Conservation (phyloP, 2,329 filamentous ascomycete species). For the Parastagonospora nodorum region DNA sequence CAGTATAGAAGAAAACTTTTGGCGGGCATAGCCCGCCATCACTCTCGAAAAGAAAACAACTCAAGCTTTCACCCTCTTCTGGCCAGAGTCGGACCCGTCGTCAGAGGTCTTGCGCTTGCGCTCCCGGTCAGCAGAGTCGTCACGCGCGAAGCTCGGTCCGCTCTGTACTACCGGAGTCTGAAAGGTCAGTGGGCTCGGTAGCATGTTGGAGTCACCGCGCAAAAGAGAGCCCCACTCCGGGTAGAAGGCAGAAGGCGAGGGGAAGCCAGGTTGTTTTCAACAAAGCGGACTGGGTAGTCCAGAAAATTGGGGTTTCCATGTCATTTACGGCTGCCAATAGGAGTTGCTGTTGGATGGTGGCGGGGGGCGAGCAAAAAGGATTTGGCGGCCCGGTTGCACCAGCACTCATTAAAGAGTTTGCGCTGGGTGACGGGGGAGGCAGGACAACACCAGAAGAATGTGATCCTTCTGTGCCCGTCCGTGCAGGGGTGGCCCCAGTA, state of each 20-base stretch:
- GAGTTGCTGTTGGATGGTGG: constrained; percentile 66
- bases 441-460: constrained; percentile 76
- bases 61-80: constrained; percentile 46
- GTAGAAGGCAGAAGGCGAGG: constrained; percentile 91
- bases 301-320: constrained; percentile 86
- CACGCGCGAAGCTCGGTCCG: constrained; percentile 51
- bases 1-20: constrained; percentile 12
- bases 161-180: constrained; percentile 71
- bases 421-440: constrained; percentile 90
- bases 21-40: neutral
- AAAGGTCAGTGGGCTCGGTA: constrained; percentile 92
- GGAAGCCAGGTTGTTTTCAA: constrained; percentile 84
- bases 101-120: constrained; percentile 50
- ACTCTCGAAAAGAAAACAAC: neutral
- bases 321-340: constrained; percentile 43
- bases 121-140: constrained; percentile 48
- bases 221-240: constrained; percentile 86
- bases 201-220: constrained; percentile 74
- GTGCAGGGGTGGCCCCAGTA: constrained; percentile 62
- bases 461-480: constrained; percentile 58
- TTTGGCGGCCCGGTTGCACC: constrained; percentile 93
- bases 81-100: constrained; percentile 43
- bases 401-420: constrained; percentile 82
- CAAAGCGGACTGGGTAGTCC: constrained; percentile 89
- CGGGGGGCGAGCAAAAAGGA: constrained; percentile 88